Base-by-base conservation (phyloP, 2,329 filamentous ascomycete genomes). In the Diatrype stigma region DNA sequence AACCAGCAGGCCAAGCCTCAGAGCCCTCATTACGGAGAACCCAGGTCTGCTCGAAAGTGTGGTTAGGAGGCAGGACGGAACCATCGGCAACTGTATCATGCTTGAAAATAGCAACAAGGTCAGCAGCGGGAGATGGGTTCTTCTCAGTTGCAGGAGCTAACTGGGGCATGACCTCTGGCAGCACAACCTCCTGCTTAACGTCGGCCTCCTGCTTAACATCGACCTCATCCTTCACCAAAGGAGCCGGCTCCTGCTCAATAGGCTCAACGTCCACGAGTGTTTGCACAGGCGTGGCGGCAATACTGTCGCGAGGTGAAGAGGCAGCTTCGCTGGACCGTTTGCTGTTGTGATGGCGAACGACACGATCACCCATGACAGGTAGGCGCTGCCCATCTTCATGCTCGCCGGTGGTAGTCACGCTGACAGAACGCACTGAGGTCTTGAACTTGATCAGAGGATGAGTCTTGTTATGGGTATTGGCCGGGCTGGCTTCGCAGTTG, bases 361-460 rank as follows among this genome's bases (percentile, higher is more conserved):
- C 44, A 34, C 72, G 78, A 64, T 96, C 91, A 48, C 91, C 91
- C 79, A 96, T 84, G 35, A 77, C 68, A n/a, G 81, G 79, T 65
- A 88, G 79, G 42, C 71, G 72, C 53, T 82, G 77, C 47, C 87
- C 87, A 59, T 84, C 76, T 52, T 80, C 80, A 61, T 90, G 84
- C 70, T 96, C 90, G 48, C 87, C 87, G 56, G 87, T 79, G 8
- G 93, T 97, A 46, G 85, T 92, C 48, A 99, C 89, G 55, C 83
- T 92, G 34, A 96, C 89, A 60, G 89, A 87, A 59, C 90, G 88
- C 46, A 99, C 87, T 10, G 93, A 89, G 2, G 89, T 95, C 80
- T 90, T 96, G 77, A 99, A 91, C 75, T 96, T 96, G 76, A 99
- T 91, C 61, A 99, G 76, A 26, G 94, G 94, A 63, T 99, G 94